Evolutionary conservation across 2,329 filamentous ascomycete species (phyloP).

Genomic region (Botrytis byssoidea): DNA sequence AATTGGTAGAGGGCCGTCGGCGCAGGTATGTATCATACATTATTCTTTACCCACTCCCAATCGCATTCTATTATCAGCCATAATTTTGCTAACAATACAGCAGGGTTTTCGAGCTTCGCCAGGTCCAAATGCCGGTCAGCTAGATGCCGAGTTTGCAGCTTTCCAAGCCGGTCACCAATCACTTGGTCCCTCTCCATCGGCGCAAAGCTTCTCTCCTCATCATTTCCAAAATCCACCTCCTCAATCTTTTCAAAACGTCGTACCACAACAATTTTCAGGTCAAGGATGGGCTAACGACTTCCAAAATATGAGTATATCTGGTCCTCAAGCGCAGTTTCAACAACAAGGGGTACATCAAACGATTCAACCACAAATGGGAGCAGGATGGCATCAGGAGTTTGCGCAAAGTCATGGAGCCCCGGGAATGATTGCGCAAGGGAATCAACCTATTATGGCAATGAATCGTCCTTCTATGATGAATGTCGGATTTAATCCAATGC

Average conservation of each 20-base stretch:
- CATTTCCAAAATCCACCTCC: slow-evolving; percentile 26
- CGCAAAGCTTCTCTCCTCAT: slow-evolving; percentile 29
- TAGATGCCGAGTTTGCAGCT: slow-evolving; percentile 68
- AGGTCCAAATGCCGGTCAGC: slow-evolving; percentile 50
- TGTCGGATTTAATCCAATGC: slow-evolving; percentile 19
- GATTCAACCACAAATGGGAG: slow-evolving; percentile 28
- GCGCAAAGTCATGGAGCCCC: slow-evolving; percentile 19
- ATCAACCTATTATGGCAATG: slow-evolving; percentile 14
- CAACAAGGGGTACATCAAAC: slow-evolving; percentile 25
- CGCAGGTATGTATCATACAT: slow-evolving; percentile 48
- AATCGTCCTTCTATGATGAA: slow-evolving; percentile 19
- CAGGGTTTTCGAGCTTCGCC: slow-evolving; percentile 62
- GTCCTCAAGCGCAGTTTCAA: slow-evolving; percentile 38
- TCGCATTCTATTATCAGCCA: slow-evolving; percentile 1
- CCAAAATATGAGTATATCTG: slow-evolving; percentile 47
- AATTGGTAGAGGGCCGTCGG: slow-evolving; percentile 50
- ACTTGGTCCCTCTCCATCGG: slow-evolving; percentile 34
- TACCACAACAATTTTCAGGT: slow-evolving; percentile 27
- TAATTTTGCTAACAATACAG: slow-evolving; percentile 25
- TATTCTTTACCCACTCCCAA: background rate
- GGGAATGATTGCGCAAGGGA: background rate
- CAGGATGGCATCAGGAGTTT: slow-evolving; percentile 61
- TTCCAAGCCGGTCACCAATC: slow-evolving; percentile 57
- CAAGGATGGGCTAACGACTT: slow-evolving; percentile 44
- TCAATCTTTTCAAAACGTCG: slow-evolving; percentile 24